A percentile compares a stretch with the other conserved stretches of the same genome.
phyloP scores from a whole-genome alignment of 306 rosid genomes.

The Boehmeria nivea region DNA sequence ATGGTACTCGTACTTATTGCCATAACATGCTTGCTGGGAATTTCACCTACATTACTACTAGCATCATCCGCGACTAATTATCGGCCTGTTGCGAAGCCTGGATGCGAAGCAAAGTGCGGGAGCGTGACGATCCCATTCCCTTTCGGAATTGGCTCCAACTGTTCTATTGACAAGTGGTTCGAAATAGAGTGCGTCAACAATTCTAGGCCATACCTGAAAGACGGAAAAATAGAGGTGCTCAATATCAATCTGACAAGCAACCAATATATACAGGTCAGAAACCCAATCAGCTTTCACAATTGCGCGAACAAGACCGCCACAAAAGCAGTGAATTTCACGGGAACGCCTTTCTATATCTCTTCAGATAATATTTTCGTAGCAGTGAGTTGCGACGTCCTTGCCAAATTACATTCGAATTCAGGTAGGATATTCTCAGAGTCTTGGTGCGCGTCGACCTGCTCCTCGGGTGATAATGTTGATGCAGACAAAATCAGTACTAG shows the following conservation, averaged over 20 bases:
- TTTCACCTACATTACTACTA: too few species aligned
- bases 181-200: conserved; percentile 25
- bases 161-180: conserved; percentile 21
- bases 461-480: too few species aligned
- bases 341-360: not conserved
- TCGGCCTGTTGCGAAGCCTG: not conserved
- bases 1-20: too few species aligned
- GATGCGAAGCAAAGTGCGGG: not conserved
- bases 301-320: not conserved
- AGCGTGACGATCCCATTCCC: not conserved
- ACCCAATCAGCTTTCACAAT: conserved; percentile 19
- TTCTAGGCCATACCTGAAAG: conserved; percentile 11
- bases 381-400: conserved; percentile 11
- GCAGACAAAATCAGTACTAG: too few species aligned
- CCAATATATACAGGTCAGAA: not conserved
- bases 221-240: conserved; percentile 12
- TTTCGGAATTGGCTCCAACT: not conserved
- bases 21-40: too few species aligned
- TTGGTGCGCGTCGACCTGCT: not conserved
- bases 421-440: not conserved
- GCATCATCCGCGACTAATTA: too few species aligned
- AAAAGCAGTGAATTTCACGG: not conserved
- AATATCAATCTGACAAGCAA: not conserved
- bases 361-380: not conserved
- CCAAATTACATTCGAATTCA: not conserved